Percentiles rank a stretch among this genome's conserved stretches.
Conservation (phyloP, 2,329 filamentous ascomycete genomes). For the Alternaria sp. region DNA sequence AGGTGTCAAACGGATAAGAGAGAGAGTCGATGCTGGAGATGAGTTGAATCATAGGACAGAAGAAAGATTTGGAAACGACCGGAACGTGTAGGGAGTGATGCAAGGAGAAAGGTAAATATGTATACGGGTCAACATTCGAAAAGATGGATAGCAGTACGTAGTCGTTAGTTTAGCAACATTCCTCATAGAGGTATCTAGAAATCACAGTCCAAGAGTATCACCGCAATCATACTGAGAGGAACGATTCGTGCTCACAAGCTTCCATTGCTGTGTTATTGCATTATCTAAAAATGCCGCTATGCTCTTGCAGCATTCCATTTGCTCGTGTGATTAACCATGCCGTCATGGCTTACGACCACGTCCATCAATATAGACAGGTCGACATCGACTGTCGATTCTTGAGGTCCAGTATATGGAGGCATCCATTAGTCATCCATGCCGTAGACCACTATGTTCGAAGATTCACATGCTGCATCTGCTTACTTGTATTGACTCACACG, state of each 20-base stretch:
- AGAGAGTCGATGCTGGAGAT: background rate
- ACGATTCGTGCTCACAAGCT: background rate
- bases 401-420: background rate
- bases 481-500: conserved; percentile 12
- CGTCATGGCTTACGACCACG: background rate
- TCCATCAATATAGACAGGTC: background rate
- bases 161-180: background rate
- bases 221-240: background rate
- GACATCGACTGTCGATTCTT: background rate
- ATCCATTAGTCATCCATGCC: background rate
- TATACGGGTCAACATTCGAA: background rate
- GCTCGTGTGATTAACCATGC: background rate
- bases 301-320: background rate
- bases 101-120: background rate
- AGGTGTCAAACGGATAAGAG: background rate
- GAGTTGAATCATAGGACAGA: background rate
- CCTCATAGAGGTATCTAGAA: background rate
- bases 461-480: background rate
- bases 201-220: background rate
- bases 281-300: background rate
- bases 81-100: background rate
- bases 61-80: background rate
- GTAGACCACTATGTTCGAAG: background rate
- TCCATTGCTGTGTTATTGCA: background rate
- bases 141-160: background rate